Evolutionary conservation across 352 stramenopile species (phyloP).

Genomic region (Phytophthora cactorum): DNA sequence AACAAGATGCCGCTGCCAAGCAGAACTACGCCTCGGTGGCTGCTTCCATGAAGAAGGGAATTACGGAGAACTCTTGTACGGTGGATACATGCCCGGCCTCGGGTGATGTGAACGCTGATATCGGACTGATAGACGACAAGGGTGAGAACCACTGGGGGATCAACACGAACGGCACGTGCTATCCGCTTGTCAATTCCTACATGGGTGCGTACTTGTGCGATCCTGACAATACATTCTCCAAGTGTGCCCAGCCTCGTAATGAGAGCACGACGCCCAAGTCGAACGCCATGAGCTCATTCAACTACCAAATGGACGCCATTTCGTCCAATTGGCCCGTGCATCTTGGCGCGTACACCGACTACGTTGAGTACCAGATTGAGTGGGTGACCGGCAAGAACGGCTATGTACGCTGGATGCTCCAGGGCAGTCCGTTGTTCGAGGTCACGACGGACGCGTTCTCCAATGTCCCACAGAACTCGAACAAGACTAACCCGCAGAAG

Average conservation of each 20-base stretch:
- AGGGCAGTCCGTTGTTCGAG: conserved; percentile 60
- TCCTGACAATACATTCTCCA: conserved; percentile 50
- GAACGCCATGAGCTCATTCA: conserved; percentile 66
- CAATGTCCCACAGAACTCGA: conserved; percentile 53
- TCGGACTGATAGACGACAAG: conserved; percentile 25
- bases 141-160: conserved; percentile 31
- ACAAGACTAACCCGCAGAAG: conserved; percentile 63
- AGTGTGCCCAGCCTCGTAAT: conserved; percentile 46
- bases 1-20: conserved; percentile 16
- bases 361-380: conserved; percentile 67
- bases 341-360: conserved; percentile 60
- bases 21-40: conserved; percentile 31
- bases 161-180: too few species aligned
- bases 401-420: conserved; percentile 72
- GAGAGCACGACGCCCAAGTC: conserved; percentile 32
- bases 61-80: conserved; percentile 40
- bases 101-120: conserved; percentile 42
- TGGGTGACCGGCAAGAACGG: conserved; percentile 73
- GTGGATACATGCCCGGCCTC: conserved; percentile 37
- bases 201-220: conserved; percentile 1
- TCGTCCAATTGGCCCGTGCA: conserved; percentile 76
- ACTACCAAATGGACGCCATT: conserved; percentile 29
- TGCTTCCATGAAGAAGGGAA: conserved; percentile 30
- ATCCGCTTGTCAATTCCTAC: too few species aligned
- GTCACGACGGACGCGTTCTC: conserved; percentile 52